Base-by-base conservation (phyloP, 352 stramenopile species). In the Phytopythium boreale region DNA sequence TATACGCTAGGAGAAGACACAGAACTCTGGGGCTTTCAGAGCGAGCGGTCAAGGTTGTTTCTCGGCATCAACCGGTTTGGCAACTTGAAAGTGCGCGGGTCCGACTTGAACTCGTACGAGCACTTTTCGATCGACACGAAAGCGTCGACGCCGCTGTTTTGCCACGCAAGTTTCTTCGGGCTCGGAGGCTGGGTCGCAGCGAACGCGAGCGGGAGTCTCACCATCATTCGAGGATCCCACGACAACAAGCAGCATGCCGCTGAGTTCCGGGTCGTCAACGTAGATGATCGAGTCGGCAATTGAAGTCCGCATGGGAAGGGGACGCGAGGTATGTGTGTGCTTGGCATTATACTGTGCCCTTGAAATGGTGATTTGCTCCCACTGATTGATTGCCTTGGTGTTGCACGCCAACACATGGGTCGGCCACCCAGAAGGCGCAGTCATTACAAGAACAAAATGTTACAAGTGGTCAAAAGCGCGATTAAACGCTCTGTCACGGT, bases 1-100 rank as follows among this genome's bases (percentile, higher is more conserved):
- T 94, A 88, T 56, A 92, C 83, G 12, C 37, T 90, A 11, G 80
- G 79, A n/a, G 82, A 90, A n/a, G 82, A 88, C 51, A 86, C 69
- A 1, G 82, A 94, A 37, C 71, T 91, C 2, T 94, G 83, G 83
- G 85, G 85, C 2, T 91, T 94, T 58, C 83, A 90, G 59, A 90
- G 81, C 56, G 85, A 92, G 43, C 77, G 69, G 17, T 83, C 83
- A 2, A 87, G 74, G 59, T 56, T 79, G 10, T 94, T 90, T 63
- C 57, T 94, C 7, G 85, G 85, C 8, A 68, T 94, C 49, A 94
- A 92, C 43, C 79, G 79, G 2, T 87, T 82, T 50, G 85, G 85
- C 24, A 79, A 77, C 17, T 53, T 94, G 1, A 92, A 90, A 62
- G 74, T 92, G 11, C 72, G 69, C 62, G 85, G 82, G 0, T 58